Evolutionary conservation across 306 rosid species (phyloP).

Genomic region (Vigna trinervia): DNA sequence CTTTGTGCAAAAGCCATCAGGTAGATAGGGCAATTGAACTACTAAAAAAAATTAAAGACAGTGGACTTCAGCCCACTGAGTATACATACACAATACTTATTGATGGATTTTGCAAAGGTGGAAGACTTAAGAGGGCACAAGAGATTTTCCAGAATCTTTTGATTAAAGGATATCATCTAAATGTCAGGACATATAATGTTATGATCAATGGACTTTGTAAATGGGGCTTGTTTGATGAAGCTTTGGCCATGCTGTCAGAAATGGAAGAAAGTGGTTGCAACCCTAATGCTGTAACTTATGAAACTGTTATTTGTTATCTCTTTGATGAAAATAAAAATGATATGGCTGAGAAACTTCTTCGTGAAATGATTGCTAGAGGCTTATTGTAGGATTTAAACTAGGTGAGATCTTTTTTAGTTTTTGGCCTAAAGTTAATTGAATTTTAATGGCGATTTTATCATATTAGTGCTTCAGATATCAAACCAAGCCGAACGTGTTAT

Average conservation of each 20-base stretch:
- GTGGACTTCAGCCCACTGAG: background rate
- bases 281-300: background rate
- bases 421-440: background rate
- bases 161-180: background rate
- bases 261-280: background rate
- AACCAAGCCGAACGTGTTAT: background rate
- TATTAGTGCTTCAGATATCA: background rate
- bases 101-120: slow-evolving; percentile 11
- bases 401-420: background rate
- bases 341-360: background rate
- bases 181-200: background rate
- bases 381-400: background rate
- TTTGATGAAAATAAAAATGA: background rate
- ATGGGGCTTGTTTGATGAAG: background rate
- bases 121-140: background rate
- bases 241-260: background rate
- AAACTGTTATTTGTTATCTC: background rate
- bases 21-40: slow-evolving; percentile 1
- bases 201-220: slow-evolving; percentile 26
- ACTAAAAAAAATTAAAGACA: background rate
- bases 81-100: background rate
- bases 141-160: background rate
- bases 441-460: background rate
- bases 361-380: background rate
- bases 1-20: background rate